These are phyloP conservation scores for Kazachstania martiniae DNA, from an alignment of 805 yeast genomes.

Conservation along the genomic window DNA sequence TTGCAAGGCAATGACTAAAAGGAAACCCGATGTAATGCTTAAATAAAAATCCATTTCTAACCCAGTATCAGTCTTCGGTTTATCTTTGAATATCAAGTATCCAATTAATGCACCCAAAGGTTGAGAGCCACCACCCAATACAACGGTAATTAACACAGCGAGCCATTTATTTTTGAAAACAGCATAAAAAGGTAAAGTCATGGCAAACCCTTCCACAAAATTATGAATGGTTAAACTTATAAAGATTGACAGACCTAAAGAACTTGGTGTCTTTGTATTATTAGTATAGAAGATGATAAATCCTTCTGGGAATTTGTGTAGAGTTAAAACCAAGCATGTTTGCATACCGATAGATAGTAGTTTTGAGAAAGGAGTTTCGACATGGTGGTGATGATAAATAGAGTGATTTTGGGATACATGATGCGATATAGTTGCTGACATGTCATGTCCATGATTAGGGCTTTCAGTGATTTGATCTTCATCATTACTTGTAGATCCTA, in stretches of 20 bases:
- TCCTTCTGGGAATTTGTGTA: conserved; percentile 94
- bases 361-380: conserved; percentile 65
- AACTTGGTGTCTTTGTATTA: conserved; percentile 29
- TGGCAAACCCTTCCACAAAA: conserved; percentile 87
- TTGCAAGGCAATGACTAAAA: conserved; percentile 69
- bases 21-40: conserved; percentile 72
- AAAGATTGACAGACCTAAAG: conserved; percentile 70
- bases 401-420: not conserved
- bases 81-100: conserved; percentile 35
- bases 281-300: conserved; percentile 67
- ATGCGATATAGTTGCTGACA: not conserved
- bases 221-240: conserved; percentile 81
- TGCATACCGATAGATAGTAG: conserved; percentile 83
- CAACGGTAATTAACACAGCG: conserved; percentile 55
- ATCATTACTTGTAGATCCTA: not conserved
- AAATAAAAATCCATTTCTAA: conserved; percentile 37
- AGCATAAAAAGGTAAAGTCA: conserved; percentile 81
- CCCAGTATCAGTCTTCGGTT: conserved; percentile 24
- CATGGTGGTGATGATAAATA: conserved; percentile 61
- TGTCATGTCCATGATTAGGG: not conserved
- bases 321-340: conserved; percentile 74
- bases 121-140: conserved; percentile 76
- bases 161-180: conserved; percentile 51
- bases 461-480: not conserved
- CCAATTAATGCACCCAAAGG: conserved; percentile 84